Conservation (phyloP, 2,329 filamentous ascomycete genomes). For the Aureobasidium sp. region DNA sequence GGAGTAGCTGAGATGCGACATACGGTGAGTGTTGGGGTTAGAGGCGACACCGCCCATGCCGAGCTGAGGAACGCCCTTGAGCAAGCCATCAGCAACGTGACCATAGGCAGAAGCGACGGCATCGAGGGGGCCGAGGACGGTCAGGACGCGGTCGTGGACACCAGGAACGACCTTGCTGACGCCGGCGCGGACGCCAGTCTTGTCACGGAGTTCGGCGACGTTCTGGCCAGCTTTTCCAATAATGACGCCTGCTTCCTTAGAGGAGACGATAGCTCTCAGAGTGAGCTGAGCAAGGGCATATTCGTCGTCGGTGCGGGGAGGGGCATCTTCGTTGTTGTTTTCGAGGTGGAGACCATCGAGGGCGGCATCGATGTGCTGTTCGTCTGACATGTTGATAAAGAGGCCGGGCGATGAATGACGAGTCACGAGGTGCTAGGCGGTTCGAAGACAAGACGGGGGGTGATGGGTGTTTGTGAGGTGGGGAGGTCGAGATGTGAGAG, state of each 20-base stretch:
- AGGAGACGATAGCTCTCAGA: constrained; percentile 93
- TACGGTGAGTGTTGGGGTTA: constrained; percentile 91
- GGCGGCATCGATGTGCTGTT: constrained; percentile 30
- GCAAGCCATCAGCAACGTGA: constrained; percentile 81
- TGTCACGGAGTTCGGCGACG: constrained; percentile 90
- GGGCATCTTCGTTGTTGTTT: constrained; percentile 56
- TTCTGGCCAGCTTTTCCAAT: constrained; percentile 99
- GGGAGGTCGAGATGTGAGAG: not conserved
- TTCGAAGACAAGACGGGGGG: constrained; percentile 3
- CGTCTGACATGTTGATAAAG: constrained; percentile 35
- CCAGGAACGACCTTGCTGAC: constrained; percentile 98
- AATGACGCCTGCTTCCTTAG: constrained; percentile 97
- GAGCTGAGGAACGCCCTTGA: constrained; percentile 90
- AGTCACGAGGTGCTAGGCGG: constrained; percentile 9
- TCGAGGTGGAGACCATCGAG: constrained; percentile 34
- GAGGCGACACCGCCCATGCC: constrained; percentile 90
- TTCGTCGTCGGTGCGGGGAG: constrained; percentile 93
- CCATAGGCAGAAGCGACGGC: constrained; percentile 88
- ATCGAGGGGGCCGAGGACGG: constrained; percentile 84
- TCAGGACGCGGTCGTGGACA: constrained; percentile 93
- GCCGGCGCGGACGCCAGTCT: constrained; percentile 95
- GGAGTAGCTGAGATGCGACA: constrained; percentile 34
- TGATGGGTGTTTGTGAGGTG: not conserved
- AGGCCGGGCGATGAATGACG: constrained; percentile 13
- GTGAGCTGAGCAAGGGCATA: constrained; percentile 90